Conservation (phyloP, 2,329 filamentous ascomycete species). For the Trichophyton rubrum region DNA sequence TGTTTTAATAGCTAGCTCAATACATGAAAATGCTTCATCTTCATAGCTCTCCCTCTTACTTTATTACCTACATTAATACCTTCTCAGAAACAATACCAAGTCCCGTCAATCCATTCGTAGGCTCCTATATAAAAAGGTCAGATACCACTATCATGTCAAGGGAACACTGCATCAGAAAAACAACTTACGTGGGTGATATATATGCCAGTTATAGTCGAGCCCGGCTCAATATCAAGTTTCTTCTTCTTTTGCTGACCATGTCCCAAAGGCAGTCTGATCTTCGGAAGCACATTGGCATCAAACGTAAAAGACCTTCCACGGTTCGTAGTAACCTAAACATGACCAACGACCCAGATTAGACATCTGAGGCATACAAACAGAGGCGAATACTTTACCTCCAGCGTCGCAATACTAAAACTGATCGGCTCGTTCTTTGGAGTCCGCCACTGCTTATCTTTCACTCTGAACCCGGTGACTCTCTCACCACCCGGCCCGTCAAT, state of each 20-base stretch:
- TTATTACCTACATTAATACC: neutral
- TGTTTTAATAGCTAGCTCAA: neutral
- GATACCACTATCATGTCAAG: too few species aligned
- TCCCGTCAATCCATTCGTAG: neutral
- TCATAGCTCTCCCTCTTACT: neutral
- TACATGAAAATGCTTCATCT: neutral
- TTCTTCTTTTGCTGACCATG: slow-evolving; percentile 9
- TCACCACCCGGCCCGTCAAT: slow-evolving; percentile 16
- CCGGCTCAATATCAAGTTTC: slow-evolving; percentile 9
- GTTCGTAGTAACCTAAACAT: slow-evolving; percentile 14
- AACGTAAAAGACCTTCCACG: slow-evolving; percentile 12
- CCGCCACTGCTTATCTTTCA: slow-evolving; percentile 8
- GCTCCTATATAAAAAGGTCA: neutral
- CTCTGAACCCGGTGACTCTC: slow-evolving; percentile 11
- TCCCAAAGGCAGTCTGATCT: slow-evolving; percentile 10
- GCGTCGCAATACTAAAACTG: neutral
- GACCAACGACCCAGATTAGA: neutral
- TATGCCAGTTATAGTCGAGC: slow-evolving; percentile 15
- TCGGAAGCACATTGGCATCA: slow-evolving; percentile 13
- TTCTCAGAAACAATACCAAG: slow-evolving; percentile 4
- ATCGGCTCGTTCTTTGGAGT: neutral
- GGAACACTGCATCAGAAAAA: too few species aligned
- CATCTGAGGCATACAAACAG: neutral
- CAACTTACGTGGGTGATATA: slow-evolving; percentile 16
- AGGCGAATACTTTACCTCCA: neutral